Conservation (phyloP, 306 rosid species). For the Alnus glutinosa region DNA sequence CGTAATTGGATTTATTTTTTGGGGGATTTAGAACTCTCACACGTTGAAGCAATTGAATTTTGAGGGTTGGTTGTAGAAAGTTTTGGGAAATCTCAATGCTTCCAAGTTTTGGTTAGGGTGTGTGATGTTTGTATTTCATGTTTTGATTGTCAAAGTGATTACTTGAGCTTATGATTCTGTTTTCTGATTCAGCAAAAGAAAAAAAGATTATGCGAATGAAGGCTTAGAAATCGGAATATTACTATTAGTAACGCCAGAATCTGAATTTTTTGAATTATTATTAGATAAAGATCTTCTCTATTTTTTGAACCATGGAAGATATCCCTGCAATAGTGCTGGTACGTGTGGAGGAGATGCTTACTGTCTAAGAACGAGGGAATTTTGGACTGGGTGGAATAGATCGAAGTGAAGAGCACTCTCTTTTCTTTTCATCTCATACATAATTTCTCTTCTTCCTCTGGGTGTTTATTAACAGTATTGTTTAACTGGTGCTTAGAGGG, state of each 20-base stretch:
- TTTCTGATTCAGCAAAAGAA: no score
- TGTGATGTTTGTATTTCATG: not conserved
- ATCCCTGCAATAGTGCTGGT: not conserved
- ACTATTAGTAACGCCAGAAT: not conserved
- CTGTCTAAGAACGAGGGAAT: not conserved
- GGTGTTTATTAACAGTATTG: no score
- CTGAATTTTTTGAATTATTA: not conserved
- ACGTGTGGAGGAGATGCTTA: not conserved
- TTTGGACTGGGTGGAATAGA: no score
- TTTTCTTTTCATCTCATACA: no score
- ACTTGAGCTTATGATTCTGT: not conserved
- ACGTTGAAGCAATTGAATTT: constrained; percentile 3
- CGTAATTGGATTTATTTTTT: not conserved
- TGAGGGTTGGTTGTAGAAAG: not conserved
- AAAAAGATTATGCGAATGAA: not conserved
- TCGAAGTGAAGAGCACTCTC: no score
- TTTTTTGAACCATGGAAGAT: not conserved
- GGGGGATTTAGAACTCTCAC: not conserved
- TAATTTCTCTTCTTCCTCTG: no score
- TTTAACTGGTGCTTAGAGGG: not conserved
- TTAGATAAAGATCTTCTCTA: not conserved
- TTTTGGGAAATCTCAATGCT: not conserved
- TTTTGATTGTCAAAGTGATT: constrained; percentile 1
- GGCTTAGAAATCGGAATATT: not conserved
- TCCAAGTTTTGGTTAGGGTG: not conserved